Evolutionary conservation across 2,329 filamentous ascomycete genomes (phyloP), one percentile per base, ranked within the genome.

Genomic region (Sporothrix brasiliensis): DNA sequence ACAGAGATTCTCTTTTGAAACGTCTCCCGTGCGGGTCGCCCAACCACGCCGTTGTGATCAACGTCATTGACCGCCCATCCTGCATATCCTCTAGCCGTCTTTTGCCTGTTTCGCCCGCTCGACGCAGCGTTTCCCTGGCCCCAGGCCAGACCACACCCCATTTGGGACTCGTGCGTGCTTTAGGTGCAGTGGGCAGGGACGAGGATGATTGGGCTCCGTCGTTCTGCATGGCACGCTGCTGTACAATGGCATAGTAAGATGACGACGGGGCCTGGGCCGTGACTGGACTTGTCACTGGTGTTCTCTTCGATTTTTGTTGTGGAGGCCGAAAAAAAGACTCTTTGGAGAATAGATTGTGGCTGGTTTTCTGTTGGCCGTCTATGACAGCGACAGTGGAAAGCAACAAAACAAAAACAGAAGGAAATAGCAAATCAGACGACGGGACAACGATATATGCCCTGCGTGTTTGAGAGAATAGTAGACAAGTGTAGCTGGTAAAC

Each of bases 1-100:
- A 24, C 50, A 53, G 3, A 53, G 7, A 34, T 24, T 21, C 34
- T 63, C 39, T 30, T 39, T 27, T 39, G 4, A 44, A 24, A 63
- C 41, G 41, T 52, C 47, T 49, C 24, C 61, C 24, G 5, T 30
- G 9, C 52, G 70, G 60, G 58, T 66, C 58, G 56, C 53, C 70
- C 63, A 71, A 61, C 70, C 70, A 69, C 67, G 67, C 54, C 67
- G 66, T 58, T 34, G 67, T 60, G 67, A 58, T 69, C 67, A 68
- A 71, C 70, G 70, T 71, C 70, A 70, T 71, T 52, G 47, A 49
- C 54, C 65, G 39, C 47, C 52, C 63, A 66, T 39, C 63, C 27
- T 52, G 27, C 30, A 56, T 56, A 21, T 39, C 21, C n/a, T 30
- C 44, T 4, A 34, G 4, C 53, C 7, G 49, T 66, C 41, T 27